Base-by-base conservation (phyloP, 768 basidiomycete genomes). In the Albatrellus ellisii region DNA sequence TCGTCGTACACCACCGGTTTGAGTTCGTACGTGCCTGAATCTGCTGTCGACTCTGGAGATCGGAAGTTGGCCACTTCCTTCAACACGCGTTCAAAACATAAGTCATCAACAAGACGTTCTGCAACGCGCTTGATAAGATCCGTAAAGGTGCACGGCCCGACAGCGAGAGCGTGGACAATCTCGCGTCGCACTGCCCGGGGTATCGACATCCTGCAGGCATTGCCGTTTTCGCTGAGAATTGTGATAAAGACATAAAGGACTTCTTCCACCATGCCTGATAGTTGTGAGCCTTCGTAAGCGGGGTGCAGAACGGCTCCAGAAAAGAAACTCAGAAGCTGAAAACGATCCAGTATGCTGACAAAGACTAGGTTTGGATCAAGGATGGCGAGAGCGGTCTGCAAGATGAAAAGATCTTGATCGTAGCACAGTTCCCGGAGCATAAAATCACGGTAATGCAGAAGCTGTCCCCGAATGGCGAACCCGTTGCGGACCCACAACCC, bases 401-500 rank as follows among this genome's bases (percentile, higher is more conserved):
- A 70, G 46, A 94, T 74, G 66, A 80, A 91, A 14, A 95, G 67
- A 50, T 90, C 95, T 58, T 97, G 91, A 58, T 99, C 95, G 56
- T 94, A 92, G 54, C 94, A 95, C 5, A 90, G 70, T 58, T 99
- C 95, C 15, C 94, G 81, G 20, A 97, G 75, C 73, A 86, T 83
- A 59, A 89, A 90, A 57, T 98, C 94, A 21, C 91, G 82, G 58
- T 99, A 99, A 57, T 98, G 94, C 40, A 92, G 72, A 4, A 91
- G 68, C 58, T 98, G 95, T 0, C 91, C 90, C 1, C 94, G 81
- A 51, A 98, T 92, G 12, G 84, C 84, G 54, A 91, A 87, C 3
- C 95, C 95, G 52, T 99, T 99, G 41, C 94, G 83, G 6, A 95
- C 92, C 95, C 95, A 99, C 4, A 98, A 69, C 0, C 91, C 91